These are phyloP conservation scores for Trichophyton simii DNA, from an alignment of 2,329 filamentous ascomycete species.

Conservation along the genomic window DNA sequence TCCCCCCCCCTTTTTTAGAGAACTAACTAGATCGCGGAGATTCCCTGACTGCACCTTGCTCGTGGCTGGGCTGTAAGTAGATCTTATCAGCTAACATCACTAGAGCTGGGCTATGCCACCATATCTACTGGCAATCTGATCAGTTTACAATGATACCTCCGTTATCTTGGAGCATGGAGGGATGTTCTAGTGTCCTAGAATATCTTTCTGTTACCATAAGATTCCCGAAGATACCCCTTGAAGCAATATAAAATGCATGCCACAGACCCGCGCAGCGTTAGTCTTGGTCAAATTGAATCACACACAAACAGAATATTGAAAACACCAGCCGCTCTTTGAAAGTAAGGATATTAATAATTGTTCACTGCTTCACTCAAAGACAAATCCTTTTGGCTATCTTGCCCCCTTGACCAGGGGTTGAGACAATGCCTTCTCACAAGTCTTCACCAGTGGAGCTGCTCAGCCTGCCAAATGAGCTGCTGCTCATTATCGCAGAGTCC, in stretches of 20 bases:
- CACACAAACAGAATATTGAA: neutral
- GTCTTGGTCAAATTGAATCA: neutral
- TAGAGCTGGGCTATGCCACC: neutral
- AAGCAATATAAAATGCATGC: neutral
- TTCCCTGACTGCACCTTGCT: neutral
- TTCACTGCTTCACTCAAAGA: neutral
- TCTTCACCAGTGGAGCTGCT: neutral
- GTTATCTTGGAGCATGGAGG: neutral
- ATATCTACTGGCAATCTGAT: neutral
- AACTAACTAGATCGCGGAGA: neutral
- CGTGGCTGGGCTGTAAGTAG: neutral
- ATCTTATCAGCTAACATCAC: neutral
- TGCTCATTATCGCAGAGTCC: neutral
- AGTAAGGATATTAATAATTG: neutral
- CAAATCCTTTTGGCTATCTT: neutral
- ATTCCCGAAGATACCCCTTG: neutral
- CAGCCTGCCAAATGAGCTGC: neutral
- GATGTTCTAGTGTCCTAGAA: neutral
- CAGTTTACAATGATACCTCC: neutral
- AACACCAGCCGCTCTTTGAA: neutral
- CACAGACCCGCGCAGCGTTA: neutral
- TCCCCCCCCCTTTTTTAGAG: neutral
- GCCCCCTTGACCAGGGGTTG: neutral
- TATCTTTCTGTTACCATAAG: neutral
- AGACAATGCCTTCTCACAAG: neutral